Conservation (phyloP, 2,329 filamentous ascomycete species). For the Fusarium dlaminii region DNA sequence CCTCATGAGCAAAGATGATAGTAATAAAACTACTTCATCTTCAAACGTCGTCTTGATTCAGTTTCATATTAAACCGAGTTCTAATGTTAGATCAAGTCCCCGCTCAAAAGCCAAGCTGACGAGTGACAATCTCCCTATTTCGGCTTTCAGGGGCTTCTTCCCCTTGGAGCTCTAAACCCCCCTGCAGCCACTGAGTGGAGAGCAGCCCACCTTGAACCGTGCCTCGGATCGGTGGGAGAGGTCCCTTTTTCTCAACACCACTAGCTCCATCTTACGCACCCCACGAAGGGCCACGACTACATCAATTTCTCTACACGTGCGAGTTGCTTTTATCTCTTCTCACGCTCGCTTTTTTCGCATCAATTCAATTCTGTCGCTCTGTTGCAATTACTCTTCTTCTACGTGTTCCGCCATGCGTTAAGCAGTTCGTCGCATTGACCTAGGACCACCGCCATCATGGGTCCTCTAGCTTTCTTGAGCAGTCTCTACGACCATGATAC, state of each 20-base stretch:
- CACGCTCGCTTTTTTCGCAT: not conserved
- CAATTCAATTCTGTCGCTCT: not conserved
- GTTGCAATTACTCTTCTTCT: not conserved
- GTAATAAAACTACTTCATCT: not conserved
- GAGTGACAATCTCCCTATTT: constrained; percentile 35
- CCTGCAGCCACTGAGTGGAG: constrained; percentile 20
- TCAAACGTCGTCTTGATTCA: not conserved
- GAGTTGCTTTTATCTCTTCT: not conserved
- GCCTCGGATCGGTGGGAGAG: constrained; percentile 28
- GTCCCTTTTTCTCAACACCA: constrained; percentile 41
- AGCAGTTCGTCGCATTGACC: constrained; percentile 22
- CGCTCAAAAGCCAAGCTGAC: not conserved
- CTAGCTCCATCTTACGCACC: constrained; percentile 17
- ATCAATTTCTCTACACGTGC: constrained; percentile 10
- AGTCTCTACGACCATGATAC: constrained; percentile 72
- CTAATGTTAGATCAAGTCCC: not conserved
- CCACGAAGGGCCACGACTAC: constrained; percentile 43
- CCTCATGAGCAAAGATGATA: not conserved
- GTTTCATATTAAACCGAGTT: not conserved
- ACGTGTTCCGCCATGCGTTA: constrained; percentile 33
- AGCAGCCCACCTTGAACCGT: constrained; percentile 19
- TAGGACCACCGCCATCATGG: constrained; percentile 50
- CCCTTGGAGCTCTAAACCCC: constrained; percentile 20
- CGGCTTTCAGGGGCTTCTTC: constrained; percentile 34
- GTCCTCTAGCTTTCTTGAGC: constrained; percentile 54